Evolutionary conservation across 225 moss, liverwort and hornwort genomes (phyloP).

Genomic region (Pseudisothecium myosuroides): DNA sequence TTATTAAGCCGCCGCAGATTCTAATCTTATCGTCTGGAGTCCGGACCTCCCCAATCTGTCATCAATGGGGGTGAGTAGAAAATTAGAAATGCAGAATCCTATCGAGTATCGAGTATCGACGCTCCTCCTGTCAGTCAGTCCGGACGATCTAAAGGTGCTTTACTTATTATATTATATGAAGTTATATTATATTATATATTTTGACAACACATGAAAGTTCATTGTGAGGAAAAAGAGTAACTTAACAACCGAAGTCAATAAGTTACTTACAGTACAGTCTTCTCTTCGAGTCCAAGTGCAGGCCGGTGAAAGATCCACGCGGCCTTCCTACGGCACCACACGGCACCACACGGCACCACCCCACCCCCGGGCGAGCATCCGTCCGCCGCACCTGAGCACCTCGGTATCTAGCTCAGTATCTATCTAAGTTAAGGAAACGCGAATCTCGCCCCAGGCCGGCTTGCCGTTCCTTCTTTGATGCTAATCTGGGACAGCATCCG

Average conservation of each 20-base stretch:
- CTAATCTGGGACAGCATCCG: not conserved
- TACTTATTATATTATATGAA: not conserved
- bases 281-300: not conserved
- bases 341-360: not conserved
- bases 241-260: not conserved
- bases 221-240: not conserved
- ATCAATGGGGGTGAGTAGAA: not conserved
- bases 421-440: not conserved
- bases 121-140: not conserved
- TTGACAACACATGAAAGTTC: not conserved
- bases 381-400: not conserved
- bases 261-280: not conserved
- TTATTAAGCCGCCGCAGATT: not conserved
- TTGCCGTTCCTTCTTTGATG: not conserved
- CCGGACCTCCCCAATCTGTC: not conserved
- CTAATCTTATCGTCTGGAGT: not conserved
- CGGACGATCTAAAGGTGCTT: not conserved
- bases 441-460: not conserved
- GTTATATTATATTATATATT: not conserved
- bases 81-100: not conserved
- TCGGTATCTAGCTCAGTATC: not conserved
- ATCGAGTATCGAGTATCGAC: too few species aligned
- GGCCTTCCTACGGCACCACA: not conserved
- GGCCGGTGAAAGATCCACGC: not conserved
- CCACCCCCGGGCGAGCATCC: not conserved